A percentile compares a stretch with the other conserved stretches of the same genome.
Evolutionary conservation across 768 basidiomycete genomes (phyloP).

Genomic region (Tylopilus sp.): DNA sequence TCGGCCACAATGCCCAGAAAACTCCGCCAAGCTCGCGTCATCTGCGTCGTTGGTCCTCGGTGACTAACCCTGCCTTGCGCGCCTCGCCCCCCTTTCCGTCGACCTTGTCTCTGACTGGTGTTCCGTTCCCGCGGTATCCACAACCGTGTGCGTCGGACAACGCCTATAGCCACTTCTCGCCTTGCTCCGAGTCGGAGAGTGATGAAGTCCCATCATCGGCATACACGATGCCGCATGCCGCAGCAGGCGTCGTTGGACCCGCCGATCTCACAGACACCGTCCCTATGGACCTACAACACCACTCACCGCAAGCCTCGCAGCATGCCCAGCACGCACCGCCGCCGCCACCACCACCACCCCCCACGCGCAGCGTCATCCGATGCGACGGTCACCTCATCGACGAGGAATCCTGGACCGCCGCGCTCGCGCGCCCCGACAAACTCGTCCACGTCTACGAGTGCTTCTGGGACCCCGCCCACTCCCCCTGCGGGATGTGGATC

Average conservation of each 20-base stretch:
- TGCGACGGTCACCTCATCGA: constrained; percentile 29
- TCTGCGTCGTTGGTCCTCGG: constrained; percentile 31
- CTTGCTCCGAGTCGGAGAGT: constrained; percentile 23
- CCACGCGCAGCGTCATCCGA: constrained; percentile 17
- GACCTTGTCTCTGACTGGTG: constrained; percentile 6
- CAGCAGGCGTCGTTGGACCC: constrained; percentile 17
- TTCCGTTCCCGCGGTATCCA: constrained; percentile 19
- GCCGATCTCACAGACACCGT: constrained; percentile 12
- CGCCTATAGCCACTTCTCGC: constrained; percentile 14
- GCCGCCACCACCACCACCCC: neutral
- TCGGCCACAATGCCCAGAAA: constrained; percentile 29
- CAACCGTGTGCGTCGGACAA: constrained; percentile 3
- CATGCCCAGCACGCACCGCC: neutral
- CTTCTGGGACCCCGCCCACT: constrained; percentile 23
- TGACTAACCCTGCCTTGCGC: constrained; percentile 26
- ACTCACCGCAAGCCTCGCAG: neutral
- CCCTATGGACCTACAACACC: constrained; percentile 3
- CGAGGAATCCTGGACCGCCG: constrained; percentile 26
- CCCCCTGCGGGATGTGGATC: constrained; percentile 33
- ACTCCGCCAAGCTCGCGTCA: constrained; percentile 28
- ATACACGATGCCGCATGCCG: constrained; percentile 15
- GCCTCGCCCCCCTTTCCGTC: constrained; percentile 18
- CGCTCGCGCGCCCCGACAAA: constrained; percentile 22
- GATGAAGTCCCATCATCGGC: constrained; percentile 13
- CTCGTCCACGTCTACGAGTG: constrained; percentile 30